Evolutionary conservation across 495 filamentous ascomycete genomes (phyloP), one percentile per base, ranked within the genome.

Genomic region (Neurospora sp.): DNA sequence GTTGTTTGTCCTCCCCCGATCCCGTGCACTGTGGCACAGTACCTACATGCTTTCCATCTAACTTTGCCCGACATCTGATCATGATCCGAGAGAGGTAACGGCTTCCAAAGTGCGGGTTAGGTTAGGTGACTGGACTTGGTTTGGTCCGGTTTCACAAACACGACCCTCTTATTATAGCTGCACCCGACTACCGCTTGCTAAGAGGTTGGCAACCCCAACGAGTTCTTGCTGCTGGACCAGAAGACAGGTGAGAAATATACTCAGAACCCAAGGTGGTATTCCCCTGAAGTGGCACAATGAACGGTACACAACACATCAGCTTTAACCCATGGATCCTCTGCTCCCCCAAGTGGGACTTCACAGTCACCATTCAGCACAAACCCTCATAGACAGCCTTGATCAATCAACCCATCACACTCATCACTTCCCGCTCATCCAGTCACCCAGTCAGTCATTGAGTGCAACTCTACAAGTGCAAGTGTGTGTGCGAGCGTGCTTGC

Each of bases 401-500:
- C 53, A 31, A 61, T 61, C 53, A 31, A 61, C 53, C 22, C 0
- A 61, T 61, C 53, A 31, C 12, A 61, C 12, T 31, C 22, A 31
- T 31, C 53, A 61, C 27, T 48, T 53, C 46, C 70, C 44, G 53
- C 70, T 71, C 70, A 37, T 66, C 20, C 70, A 44, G 53, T 44
- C 42, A 40, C 53, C 70, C 70, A 71, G 70, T 53, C 70, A 66
- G 70, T 39, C 76, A 75, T 69, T 74, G 46, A 74, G 39, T 73
- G 71, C 69, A 46, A 74, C 73, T 71, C 53, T 40, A 44, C 16
- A 40, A 38, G 53, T 66, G 14, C 42, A 16, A 37, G 12, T 42
- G 27, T 74, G 68, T 46, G 71, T 70, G 69, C 20, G 46, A 66
- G 42, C 37, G 39, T 42, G 69, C 72, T 79, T 73, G 78, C 77